Conservation (phyloP, 2,329 filamentous ascomycete genomes). For the Fusarium sp. region DNA sequence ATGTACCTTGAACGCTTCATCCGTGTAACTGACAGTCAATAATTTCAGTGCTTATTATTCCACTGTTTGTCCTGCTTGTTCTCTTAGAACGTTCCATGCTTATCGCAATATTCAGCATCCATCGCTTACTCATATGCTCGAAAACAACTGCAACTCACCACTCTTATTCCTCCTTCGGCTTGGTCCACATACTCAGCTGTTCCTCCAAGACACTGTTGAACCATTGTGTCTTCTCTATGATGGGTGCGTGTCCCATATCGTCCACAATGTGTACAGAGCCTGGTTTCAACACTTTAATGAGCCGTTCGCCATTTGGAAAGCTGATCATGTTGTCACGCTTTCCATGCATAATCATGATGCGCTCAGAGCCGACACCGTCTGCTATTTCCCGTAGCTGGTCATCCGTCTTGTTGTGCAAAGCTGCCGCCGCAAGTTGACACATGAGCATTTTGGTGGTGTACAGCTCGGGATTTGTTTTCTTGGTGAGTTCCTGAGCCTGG, state of each 20-base stretch:
- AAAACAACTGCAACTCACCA: neutral
- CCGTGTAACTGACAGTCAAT: constrained; percentile 15
- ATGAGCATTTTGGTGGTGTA: constrained; percentile 77
- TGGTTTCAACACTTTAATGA: constrained; percentile 73
- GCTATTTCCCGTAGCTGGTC: constrained; percentile 61
- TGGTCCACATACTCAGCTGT: constrained; percentile 62
- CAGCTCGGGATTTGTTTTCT: constrained; percentile 67
- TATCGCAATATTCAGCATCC: neutral
- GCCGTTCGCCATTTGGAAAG: constrained; percentile 72
- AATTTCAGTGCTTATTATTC: neutral
- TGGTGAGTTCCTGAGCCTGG: constrained; percentile 80
- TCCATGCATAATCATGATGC: constrained; percentile 83
- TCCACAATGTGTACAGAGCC: constrained; percentile 71
- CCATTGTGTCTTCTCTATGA: constrained; percentile 76
- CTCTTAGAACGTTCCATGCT: neutral
- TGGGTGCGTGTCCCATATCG: constrained; percentile 78
- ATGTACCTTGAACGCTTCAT: constrained; percentile 3
- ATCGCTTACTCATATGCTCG: neutral
- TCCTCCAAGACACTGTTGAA: constrained; percentile 72
- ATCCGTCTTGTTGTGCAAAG: constrained; percentile 82
- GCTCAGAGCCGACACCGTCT: constrained; percentile 73
- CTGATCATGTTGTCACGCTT: constrained; percentile 81
- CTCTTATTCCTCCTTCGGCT: constrained; percentile 47
- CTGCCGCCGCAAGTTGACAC: constrained; percentile 80
- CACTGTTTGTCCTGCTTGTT: neutral